Evolutionary conservation across 2,329 filamentous ascomycete genomes (phyloP).

Genomic region (Corinectria fuckeliana): DNA sequence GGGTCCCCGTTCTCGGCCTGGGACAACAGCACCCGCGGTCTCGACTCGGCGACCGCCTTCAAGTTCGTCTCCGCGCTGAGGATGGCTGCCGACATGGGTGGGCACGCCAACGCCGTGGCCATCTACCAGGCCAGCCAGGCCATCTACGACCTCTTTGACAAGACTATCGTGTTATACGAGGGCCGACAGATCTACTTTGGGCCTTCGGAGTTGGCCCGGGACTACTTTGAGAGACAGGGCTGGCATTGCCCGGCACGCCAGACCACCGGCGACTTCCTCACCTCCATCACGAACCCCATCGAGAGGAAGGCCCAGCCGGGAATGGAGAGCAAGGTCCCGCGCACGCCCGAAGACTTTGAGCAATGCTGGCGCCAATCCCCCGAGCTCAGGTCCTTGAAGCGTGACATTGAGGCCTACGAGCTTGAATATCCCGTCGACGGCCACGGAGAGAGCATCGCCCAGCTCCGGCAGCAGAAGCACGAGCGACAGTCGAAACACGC

Average conservation of each 20-base stretch:
- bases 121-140: slow-evolving; percentile 75
- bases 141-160: slow-evolving; percentile 78
- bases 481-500: slow-evolving; percentile 59
- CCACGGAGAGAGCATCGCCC: slow-evolving; percentile 45
- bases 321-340: slow-evolving; percentile 66
- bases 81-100: slow-evolving; percentile 67
- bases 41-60: slow-evolving; percentile 76
- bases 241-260: slow-evolving; percentile 72
- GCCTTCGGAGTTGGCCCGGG: slow-evolving; percentile 61
- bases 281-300: slow-evolving; percentile 68
- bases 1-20: slow-evolving; percentile 63
- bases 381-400: slow-evolving; percentile 50
- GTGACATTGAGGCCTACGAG: slow-evolving; percentile 59
- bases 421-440: slow-evolving; percentile 51
- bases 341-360: slow-evolving; percentile 74
- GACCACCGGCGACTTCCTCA: slow-evolving; percentile 74
- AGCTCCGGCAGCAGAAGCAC: slow-evolving; percentile 56
- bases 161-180: slow-evolving; percentile 76
- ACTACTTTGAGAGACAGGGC: slow-evolving; percentile 72
- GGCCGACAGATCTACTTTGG: slow-evolving; percentile 82
- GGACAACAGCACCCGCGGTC: slow-evolving; percentile 76
- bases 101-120: slow-evolving; percentile 68
- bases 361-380: slow-evolving; percentile 52
- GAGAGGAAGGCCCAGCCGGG: slow-evolving; percentile 64
- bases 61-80: slow-evolving; percentile 75